These are phyloP conservation scores for Boletus vermiculosoides DNA, from an alignment of 768 basidiomycete genomes.

Conservation along the genomic window DNA sequence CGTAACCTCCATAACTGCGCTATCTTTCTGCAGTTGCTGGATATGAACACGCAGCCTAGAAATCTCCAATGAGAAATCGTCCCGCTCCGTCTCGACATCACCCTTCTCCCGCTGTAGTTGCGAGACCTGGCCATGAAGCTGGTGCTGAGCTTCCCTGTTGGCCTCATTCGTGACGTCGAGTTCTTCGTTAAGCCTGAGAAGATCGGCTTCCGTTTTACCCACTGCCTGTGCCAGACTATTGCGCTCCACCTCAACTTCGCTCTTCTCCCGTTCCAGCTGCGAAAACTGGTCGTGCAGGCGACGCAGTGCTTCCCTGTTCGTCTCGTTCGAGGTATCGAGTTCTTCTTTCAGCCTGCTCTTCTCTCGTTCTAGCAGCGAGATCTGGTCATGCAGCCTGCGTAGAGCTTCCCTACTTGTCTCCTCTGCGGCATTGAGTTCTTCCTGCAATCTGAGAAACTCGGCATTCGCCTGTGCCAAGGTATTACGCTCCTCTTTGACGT, in stretches of 20 bases:
- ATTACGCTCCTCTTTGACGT: conserved; percentile 47
- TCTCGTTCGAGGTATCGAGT: conserved; percentile 49
- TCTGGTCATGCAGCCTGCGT: neutral
- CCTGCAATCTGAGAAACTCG: neutral
- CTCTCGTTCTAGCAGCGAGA: neutral
- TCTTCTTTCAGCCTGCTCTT: conserved; percentile 40
- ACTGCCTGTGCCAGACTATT: too few species aligned
- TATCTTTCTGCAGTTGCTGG: conserved; percentile 73
- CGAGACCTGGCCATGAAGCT: conserved; percentile 7
- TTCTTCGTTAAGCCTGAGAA: too few species aligned
- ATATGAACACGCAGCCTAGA: conserved; percentile 60
- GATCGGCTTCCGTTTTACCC: too few species aligned
- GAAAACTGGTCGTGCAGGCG: too few species aligned
- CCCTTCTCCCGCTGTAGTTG: conserved; percentile 34
- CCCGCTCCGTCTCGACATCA: conserved; percentile 54
- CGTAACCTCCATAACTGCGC: conserved; percentile 81
- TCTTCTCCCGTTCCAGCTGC: too few species aligned
- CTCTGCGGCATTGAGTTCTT: neutral
- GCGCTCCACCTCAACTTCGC: too few species aligned
- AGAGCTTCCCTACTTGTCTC: neutral
- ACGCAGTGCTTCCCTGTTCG: neutral
- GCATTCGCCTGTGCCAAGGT: conserved; percentile 24
- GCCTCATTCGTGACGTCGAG: too few species aligned
- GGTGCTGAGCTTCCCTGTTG: too few species aligned
- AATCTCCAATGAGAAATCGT: conserved; percentile 45